These are phyloP conservation scores for Pythium aphanidermatum DNA, from an alignment of 352 stramenopile species.

Conservation along the genomic window DNA sequence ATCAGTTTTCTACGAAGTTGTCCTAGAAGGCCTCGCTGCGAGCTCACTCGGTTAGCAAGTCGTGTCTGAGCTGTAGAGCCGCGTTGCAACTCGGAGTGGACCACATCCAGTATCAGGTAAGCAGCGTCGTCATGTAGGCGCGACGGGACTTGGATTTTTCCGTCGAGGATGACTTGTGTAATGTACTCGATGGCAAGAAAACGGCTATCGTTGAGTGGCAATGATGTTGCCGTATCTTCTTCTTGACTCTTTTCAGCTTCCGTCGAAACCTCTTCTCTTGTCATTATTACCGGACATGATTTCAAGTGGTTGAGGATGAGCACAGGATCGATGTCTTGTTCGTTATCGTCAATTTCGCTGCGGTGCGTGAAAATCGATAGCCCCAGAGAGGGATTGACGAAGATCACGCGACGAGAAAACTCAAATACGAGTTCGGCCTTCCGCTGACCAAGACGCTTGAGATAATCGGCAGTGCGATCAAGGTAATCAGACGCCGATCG, in stretches of 20 bases:
- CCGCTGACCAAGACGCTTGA: constrained; percentile 53
- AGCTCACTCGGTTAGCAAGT: constrained; percentile 50
- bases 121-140: constrained; percentile 76
- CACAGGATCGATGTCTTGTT: constrained; percentile 61
- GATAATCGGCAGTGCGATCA: constrained; percentile 56
- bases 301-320: constrained; percentile 64
- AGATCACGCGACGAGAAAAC: constrained; percentile 69
- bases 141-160: constrained; percentile 22
- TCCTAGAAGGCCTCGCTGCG: constrained; percentile 50
- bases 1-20: constrained; percentile 58
- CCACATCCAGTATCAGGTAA: constrained; percentile 71
- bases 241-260: not conserved
- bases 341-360: constrained; percentile 26
- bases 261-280: too few relatives aligned
- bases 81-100: constrained; percentile 33
- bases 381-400: constrained; percentile 41
- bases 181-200: constrained; percentile 80
- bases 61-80: constrained; percentile 4
- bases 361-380: constrained; percentile 79
- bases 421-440: constrained; percentile 73
- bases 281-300: constrained; percentile 40
- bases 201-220: constrained; percentile 55
- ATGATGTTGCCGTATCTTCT: constrained; percentile 8
- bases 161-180: constrained; percentile 55
- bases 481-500: constrained; percentile 47